phyloP scores from a whole-genome alignment of 73 alveolate genomes.

The Paramecium biaurelia region DNA sequence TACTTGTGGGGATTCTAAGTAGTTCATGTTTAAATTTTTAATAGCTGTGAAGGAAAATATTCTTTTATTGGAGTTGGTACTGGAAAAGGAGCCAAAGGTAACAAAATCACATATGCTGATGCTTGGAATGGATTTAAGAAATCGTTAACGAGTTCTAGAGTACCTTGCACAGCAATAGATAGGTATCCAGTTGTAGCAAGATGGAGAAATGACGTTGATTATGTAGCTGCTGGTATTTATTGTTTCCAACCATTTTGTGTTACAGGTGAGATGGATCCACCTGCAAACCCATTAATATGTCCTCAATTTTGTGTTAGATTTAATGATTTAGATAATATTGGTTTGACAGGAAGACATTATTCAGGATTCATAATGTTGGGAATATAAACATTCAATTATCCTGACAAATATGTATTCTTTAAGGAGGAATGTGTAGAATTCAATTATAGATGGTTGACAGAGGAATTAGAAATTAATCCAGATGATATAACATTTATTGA shows the following conservation, averaged over 20 bases:
- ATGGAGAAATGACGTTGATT: conserved; percentile 99
- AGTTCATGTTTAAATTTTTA: not conserved
- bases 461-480: conserved; percentile 91
- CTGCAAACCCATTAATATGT: conserved; percentile 97
- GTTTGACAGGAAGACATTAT: conserved; percentile 98
- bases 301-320: conserved; percentile 98
- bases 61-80: conserved; percentile 92
- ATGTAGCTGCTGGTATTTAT: conserved; percentile 98
- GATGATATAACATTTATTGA: conserved; percentile 97
- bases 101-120: conserved; percentile 89
- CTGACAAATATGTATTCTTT: conserved; percentile 91
- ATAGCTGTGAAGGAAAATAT: conserved; percentile 94
- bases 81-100: conserved; percentile 90
- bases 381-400: conserved; percentile 94
- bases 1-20: conserved; percentile 95
- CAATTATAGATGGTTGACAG: conserved; percentile 95
- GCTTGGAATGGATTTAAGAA: conserved; percentile 97
- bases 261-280: conserved; percentile 99
- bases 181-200: conserved; percentile 98
- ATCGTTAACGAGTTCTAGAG: conserved; percentile 85
- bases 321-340: conserved; percentile 98
- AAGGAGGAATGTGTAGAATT: conserved; percentile 97
- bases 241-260: conserved; percentile 99
- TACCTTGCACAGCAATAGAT: conserved; percentile 92
- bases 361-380: conserved; percentile 98